A percentile compares a stretch with the other conserved stretches of the same genome.
These are phyloP conservation scores for Teratosphaeria zuluensis DNA, from an alignment of 2,329 filamentous ascomycete species.

Conservation along the genomic window DNA sequence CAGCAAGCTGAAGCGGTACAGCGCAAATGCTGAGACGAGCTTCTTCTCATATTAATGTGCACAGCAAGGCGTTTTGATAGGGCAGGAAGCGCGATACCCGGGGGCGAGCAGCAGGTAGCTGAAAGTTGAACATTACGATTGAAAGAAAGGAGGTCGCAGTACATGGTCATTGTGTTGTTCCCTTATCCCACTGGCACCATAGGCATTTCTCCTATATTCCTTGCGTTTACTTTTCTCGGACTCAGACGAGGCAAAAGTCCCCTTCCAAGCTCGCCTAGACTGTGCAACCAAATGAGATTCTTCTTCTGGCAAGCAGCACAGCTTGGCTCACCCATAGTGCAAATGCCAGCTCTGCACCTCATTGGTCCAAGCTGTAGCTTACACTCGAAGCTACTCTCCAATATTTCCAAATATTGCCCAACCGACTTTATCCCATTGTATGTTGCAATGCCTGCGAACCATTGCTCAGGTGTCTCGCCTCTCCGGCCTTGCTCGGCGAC, in stretches of 20 bases:
- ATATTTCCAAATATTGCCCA: not conserved
- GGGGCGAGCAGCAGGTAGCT: not conserved
- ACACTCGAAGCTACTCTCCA: not conserved
- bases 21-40: not conserved
- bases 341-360: slow-evolving; percentile 1
- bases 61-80: not conserved
- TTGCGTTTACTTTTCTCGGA: not conserved
- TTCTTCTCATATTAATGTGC: not conserved
- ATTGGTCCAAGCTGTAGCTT: not conserved
- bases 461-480: slow-evolving; percentile 4
- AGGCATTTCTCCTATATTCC: not conserved
- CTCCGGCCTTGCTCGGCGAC: slow-evolving; percentile 30
- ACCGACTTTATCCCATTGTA: not conserved
- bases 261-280: not conserved
- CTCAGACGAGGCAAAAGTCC: not conserved
- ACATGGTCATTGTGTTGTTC: not conserved
- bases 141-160: not conserved
- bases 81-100: not conserved
- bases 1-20: not conserved
- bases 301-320: not conserved
- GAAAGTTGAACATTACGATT: not conserved
- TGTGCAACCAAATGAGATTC: not conserved
- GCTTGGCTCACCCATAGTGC: not conserved
- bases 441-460: too few species aligned
- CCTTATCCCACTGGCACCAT: not conserved